phyloP scores from a whole-genome alignment of 75 land plant species.

The Larix kaempferi region DNA sequence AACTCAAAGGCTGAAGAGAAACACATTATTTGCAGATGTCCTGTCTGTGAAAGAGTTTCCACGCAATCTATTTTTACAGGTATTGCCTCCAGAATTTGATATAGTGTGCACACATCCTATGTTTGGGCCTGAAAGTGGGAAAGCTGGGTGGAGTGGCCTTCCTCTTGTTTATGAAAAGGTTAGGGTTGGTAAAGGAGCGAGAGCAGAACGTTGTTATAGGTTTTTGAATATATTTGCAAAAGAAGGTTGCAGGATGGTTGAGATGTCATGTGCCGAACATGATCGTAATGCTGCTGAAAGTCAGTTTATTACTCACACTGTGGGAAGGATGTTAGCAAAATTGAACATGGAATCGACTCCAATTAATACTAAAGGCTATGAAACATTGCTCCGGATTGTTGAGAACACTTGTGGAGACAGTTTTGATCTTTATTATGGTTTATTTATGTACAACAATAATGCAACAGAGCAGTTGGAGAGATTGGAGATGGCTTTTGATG shows the following conservation, averaged over 20 bases:
- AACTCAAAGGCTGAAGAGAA: constrained; percentile 51
- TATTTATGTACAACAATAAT: constrained; percentile 87
- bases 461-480: constrained; percentile 82
- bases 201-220: constrained; percentile 19
- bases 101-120: constrained; percentile 91
- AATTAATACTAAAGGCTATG: constrained; percentile 84
- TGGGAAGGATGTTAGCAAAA: constrained; percentile 60
- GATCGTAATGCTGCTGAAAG: constrained; percentile 66
- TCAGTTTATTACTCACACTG: constrained; percentile 72
- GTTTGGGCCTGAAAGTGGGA: constrained; percentile 89
- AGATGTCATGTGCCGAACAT: constrained; percentile 78
- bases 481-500: constrained; percentile 68
- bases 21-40: constrained; percentile 76
- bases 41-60: constrained; percentile 91
- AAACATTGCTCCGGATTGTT: constrained; percentile 70
- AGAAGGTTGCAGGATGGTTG: constrained; percentile 85
- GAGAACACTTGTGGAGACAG: constrained; percentile 77
- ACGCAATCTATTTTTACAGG: constrained; percentile 47
- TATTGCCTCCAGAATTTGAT: constrained; percentile 65
- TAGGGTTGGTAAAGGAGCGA: constrained; percentile 38
- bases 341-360: constrained; percentile 64
- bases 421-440: constrained; percentile 88
- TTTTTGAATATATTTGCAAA: constrained; percentile 56
- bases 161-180: constrained; percentile 84
- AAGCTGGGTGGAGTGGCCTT: constrained; percentile 57